phyloP scores from a whole-genome alignment of 108 stramenopile genomes.

The Stephanodiscus minutulus region DNA sequence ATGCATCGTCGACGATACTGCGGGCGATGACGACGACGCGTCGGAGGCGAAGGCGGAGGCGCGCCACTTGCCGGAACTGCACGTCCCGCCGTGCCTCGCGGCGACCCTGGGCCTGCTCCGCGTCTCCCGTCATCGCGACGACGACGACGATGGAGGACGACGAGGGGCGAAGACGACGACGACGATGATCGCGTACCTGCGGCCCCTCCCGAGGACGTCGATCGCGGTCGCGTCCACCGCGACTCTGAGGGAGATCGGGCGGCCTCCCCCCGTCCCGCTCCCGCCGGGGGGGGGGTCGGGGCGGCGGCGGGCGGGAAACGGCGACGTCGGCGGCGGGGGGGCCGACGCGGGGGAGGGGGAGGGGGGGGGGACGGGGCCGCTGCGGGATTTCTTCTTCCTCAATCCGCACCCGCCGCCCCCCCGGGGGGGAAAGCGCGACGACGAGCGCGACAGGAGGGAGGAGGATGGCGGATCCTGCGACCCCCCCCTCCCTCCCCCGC shows the following conservation, averaged over 20 bases:
- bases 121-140: not conserved
- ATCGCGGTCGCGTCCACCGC: conserved; percentile 25
- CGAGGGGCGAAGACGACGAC: not conserved
- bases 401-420: not conserved
- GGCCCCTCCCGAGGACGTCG: no score
- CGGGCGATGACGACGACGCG: no score
- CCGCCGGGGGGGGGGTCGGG: not conserved
- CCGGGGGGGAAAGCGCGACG: not conserved
- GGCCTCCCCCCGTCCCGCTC: conserved; percentile 20
- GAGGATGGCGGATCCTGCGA: conserved; percentile 11
- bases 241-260: conserved; percentile 37
- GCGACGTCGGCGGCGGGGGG: not conserved
- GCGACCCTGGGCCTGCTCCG: conserved; percentile 43
- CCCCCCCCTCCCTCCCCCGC: no score
- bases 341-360: no score
- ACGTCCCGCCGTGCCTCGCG: conserved; percentile 40
- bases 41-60: no score
- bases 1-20: not conserved
- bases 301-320: not conserved
- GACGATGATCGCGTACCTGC: conserved; percentile 1
- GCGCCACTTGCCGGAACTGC: conserved; percentile 12
- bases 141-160: no score
- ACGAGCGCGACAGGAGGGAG: not conserved
- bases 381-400: conserved; percentile 36
- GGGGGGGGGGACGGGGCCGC: conserved; percentile 9